Evolutionary conservation across 176 grass and related monocot species (phyloP).

Genomic region (Raddia distichophylla): DNA sequence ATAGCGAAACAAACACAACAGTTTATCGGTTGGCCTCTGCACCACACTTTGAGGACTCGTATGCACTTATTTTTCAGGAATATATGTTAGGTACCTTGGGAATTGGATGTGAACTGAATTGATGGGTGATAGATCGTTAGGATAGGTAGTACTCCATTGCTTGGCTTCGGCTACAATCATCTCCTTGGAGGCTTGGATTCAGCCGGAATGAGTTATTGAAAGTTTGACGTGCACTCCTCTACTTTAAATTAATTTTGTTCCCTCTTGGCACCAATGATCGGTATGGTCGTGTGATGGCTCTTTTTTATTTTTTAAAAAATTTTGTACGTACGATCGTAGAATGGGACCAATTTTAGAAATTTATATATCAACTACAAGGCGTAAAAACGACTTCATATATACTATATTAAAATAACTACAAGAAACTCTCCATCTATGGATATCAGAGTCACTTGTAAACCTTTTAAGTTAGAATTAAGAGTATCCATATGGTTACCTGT

Average conservation of each 20-base stretch:
- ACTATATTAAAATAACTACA: too few species aligned
- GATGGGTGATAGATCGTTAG: background rate
- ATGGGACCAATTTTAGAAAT: background rate
- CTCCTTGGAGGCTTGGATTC: slow-evolving; percentile 23
- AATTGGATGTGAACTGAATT: slow-evolving; percentile 14
- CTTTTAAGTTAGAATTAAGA: too few species aligned
- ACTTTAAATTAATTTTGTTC: background rate
- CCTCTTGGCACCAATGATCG: background rate
- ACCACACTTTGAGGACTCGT: too few species aligned
- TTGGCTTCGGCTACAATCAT: background rate
- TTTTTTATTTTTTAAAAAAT: too few species aligned
- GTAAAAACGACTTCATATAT: too few species aligned
- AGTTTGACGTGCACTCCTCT: background rate
- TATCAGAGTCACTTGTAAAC: too few species aligned
- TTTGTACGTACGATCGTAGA: background rate
- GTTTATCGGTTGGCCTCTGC: too few species aligned
- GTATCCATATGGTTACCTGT: too few species aligned
- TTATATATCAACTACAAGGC: too few species aligned
- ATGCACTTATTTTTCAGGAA: too few species aligned
- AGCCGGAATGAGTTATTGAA: background rate
- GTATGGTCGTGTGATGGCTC: background rate
- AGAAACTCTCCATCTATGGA: too few species aligned
- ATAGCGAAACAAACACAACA: too few species aligned
- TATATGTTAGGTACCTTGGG: slow-evolving; percentile 4
- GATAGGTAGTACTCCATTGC: background rate